phyloP scores from a whole-genome alignment of 441 rosid species.

The Jatropha podagrica region DNA sequence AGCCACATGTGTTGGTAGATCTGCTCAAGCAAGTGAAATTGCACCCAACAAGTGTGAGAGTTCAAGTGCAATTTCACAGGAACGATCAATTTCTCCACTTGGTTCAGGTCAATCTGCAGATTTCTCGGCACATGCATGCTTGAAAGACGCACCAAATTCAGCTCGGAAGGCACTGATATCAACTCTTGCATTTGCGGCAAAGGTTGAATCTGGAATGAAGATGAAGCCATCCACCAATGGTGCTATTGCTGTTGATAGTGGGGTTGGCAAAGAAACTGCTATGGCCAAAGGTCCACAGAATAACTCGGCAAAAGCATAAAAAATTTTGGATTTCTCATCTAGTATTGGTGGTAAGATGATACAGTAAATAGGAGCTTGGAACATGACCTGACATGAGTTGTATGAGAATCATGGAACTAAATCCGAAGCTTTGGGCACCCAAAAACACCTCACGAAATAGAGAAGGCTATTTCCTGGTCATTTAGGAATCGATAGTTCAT shows the following conservation, averaged over 20 bases:
- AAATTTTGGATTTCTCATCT: conserved; percentile 57
- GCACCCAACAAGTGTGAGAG: conserved; percentile 19
- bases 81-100: conserved; percentile 20
- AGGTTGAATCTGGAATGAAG: conserved; percentile 50
- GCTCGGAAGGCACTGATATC: conserved; percentile 52
- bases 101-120: conserved; percentile 35
- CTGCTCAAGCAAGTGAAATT: conserved; percentile 29
- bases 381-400: neutral
- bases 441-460: neutral
- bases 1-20: conserved; percentile 14
- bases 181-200: conserved; percentile 60
- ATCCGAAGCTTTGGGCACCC: neutral
- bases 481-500: neutral
- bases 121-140: conserved; percentile 22
- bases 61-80: conserved; percentile 22
- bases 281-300: conserved; percentile 28
- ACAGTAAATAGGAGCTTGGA: conserved; percentile 7
- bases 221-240: conserved; percentile 26
- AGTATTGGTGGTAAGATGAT: conserved; percentile 31
- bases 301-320: conserved; percentile 39
- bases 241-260: conserved; percentile 22
- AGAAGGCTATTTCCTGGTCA: neutral
- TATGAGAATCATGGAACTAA: neutral
- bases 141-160: conserved; percentile 38
- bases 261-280: conserved; percentile 20